Conservation (phyloP, 2,329 filamentous ascomycete species). For the Grosmannia clavigera region DNA sequence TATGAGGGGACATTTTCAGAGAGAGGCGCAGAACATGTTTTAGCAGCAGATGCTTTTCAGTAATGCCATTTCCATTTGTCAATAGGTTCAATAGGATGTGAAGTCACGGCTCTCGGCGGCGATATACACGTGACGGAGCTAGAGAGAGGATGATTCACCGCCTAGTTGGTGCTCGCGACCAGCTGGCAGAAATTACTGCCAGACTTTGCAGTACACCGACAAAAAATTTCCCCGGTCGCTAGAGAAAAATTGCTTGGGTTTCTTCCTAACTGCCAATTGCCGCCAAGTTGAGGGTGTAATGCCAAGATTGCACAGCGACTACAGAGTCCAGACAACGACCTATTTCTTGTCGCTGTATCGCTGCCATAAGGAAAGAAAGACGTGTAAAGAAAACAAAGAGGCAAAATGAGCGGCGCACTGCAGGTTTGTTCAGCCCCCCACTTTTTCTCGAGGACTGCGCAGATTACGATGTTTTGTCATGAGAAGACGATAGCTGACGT, state of each 20-base stretch:
- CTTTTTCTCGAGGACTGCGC: not conserved
- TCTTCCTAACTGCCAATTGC: not conserved
- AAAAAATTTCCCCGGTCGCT: slow-evolving; percentile 13
- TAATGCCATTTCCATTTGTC: not conserved
- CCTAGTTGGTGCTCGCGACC: not conserved
- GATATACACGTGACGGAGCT: not conserved
- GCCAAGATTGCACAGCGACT: not conserved
- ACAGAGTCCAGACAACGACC: not conserved
- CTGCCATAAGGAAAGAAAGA: not conserved
- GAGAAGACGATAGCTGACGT: not conserved
- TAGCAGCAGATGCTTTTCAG: not conserved
- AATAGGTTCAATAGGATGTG: not conserved
- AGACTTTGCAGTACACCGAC: slow-evolving; percentile 14
- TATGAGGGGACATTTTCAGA: not conserved
- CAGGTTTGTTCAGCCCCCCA: slow-evolving; percentile 10
- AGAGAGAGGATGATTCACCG: slow-evolving; percentile 18
- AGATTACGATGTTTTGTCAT: not conserved
- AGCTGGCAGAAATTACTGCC: slow-evolving; percentile 7
- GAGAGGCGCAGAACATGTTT: not conserved
- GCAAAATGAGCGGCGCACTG: slow-evolving; percentile 8
- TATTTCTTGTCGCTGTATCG: too few relatives aligned
- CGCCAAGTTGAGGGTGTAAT: not conserved
- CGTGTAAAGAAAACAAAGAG: not conserved
- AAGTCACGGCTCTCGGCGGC: not conserved
- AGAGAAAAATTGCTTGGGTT: slow-evolving; percentile 4